phyloP scores from a whole-genome alignment of 768 basidiomycete species.

The Coprinellus micaceus region DNA sequence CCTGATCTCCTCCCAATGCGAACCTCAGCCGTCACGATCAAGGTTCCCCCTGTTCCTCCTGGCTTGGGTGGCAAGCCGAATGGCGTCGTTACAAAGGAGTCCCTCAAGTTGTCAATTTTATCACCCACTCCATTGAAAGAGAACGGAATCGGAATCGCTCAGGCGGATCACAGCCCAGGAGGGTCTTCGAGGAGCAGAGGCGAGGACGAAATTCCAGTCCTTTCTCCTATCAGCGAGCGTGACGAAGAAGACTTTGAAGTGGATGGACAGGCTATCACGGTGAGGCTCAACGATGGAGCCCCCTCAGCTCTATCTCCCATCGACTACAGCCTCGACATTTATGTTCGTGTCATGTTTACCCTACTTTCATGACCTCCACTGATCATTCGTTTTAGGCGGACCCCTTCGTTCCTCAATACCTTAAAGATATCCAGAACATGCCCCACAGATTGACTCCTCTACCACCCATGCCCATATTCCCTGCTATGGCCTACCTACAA shows the following conservation, averaged over 20 bases:
- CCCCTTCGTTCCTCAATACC: constrained; percentile 45
- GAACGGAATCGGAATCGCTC: too few species aligned
- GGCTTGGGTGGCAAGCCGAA: neutral
- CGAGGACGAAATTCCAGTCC: neutral
- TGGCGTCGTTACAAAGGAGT: neutral
- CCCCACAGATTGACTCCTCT: constrained; percentile 39
- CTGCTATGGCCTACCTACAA: constrained; percentile 36
- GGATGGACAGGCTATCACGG: neutral
- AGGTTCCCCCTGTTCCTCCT: neutral
- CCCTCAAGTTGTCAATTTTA: neutral
- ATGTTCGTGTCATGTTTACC: neutral
- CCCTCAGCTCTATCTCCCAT: neutral
- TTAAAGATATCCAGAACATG: constrained; percentile 47
- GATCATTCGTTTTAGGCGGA: constrained; percentile 34
- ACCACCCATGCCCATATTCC: constrained; percentile 41
- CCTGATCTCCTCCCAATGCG: neutral
- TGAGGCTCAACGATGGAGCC: neutral
- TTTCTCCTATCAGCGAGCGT: neutral
- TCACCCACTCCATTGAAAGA: neutral
- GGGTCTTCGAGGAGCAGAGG: neutral
- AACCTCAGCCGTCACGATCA: neutral
- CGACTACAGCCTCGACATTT: neutral
- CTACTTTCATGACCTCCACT: neutral
- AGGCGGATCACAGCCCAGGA: neutral
- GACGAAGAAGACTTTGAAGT: neutral